Evolutionary conservation across 2,329 filamentous ascomycete species (phyloP).

Genomic region (Pseudogymnoascus destructans): DNA sequence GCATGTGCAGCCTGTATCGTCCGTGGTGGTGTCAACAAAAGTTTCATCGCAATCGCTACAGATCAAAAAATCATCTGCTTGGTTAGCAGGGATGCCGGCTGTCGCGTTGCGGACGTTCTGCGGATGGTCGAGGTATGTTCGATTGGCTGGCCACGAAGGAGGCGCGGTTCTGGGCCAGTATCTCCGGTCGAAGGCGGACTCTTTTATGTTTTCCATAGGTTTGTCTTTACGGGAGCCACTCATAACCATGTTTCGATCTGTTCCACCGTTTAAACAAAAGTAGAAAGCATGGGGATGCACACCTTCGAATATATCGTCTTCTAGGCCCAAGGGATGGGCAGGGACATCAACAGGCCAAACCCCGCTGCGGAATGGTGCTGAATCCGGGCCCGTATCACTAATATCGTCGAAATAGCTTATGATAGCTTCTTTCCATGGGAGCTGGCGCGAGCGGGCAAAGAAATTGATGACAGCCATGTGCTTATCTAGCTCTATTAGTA

Average conservation of each 20-base stretch:
- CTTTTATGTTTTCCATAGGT: not conserved
- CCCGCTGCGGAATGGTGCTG: not conserved
- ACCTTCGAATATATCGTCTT: not conserved
- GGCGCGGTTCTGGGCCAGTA: not conserved
- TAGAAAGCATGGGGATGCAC: not conserved
- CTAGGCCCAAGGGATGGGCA: not conserved
- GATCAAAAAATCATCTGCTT: not conserved
- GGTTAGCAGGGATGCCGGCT: not conserved
- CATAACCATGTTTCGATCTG: not conserved
- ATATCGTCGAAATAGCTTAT: not conserved
- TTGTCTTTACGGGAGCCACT: not conserved
- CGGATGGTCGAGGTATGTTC: not conserved
- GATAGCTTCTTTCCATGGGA: not conserved
- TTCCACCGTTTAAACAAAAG: not conserved
- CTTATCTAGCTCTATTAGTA: not conserved
- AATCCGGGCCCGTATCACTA: not conserved
- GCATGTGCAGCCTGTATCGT: not conserved
- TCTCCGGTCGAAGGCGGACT: not conserved
- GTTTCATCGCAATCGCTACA: not conserved
- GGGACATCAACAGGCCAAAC: not conserved
- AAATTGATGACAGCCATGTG: not conserved
- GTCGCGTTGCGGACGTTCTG: slow-evolving; percentile 1
- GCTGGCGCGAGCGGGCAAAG: not conserved
- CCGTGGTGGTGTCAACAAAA: not conserved
- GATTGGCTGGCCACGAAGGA: not conserved